phyloP scores from a whole-genome alignment of 2,329 filamentous ascomycete species.

The Acrodontium crateriforme region DNA sequence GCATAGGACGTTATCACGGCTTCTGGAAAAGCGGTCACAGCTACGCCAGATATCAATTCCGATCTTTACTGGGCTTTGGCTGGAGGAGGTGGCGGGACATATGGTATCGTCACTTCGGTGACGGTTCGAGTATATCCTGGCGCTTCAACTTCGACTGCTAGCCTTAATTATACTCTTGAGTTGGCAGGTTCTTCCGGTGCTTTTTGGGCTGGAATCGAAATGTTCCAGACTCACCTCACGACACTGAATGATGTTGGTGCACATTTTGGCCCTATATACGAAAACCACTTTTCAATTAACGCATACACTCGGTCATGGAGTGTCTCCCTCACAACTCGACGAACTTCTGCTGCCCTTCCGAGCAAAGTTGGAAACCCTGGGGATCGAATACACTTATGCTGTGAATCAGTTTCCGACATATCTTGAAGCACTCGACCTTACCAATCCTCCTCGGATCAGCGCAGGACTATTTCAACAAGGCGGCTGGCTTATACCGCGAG shows the following conservation, averaged over 20 bases:
- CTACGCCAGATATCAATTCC: slow-evolving; percentile 32
- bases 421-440: neutral
- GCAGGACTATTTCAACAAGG: neutral
- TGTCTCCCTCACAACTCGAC: neutral
- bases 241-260: neutral
- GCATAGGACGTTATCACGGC: slow-evolving; percentile 35
- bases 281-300: neutral
- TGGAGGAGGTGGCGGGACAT: slow-evolving; percentile 47
- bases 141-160: slow-evolving; percentile 29
- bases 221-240: slow-evolving; percentile 25
- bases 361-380: neutral
- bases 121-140: slow-evolving; percentile 39
- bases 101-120: slow-evolving; percentile 42
- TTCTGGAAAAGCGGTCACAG: slow-evolving; percentile 34
- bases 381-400: neutral
- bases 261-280: neutral
- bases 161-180: slow-evolving; percentile 27
- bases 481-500: neutral
- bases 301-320: neutral
- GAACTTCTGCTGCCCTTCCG: neutral
- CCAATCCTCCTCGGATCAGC: neutral
- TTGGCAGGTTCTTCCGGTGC: slow-evolving; percentile 7
- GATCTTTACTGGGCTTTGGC: slow-evolving; percentile 52
- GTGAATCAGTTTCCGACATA: neutral
- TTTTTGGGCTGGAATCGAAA: slow-evolving; percentile 28